Percentiles rank a stretch among this genome's conserved stretches.
phyloP scores from a whole-genome alignment of 2,329 filamentous ascomycete species.

The Diaporthe sp. region DNA sequence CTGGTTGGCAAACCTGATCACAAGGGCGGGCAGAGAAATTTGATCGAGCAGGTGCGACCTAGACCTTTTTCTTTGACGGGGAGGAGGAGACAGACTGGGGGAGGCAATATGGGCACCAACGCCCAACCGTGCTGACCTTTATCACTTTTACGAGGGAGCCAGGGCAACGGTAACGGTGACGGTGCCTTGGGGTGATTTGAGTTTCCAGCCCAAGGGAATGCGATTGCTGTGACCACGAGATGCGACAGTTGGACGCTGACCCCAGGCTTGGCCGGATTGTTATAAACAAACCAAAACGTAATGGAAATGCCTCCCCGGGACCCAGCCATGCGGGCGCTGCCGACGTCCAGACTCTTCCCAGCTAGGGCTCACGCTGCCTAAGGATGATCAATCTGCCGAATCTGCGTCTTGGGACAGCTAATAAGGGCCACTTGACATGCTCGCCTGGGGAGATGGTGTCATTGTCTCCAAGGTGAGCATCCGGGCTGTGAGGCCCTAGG shows the following conservation, averaged over 20 bases:
- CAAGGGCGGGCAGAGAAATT: constrained; percentile 21
- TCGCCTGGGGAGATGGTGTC: constrained; percentile 52
- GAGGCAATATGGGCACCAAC: neutral
- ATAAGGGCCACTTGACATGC: constrained; percentile 51
- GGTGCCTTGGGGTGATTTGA: constrained; percentile 12
- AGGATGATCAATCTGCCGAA: neutral
- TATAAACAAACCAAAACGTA: constrained; percentile 40
- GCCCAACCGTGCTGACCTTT: neutral
- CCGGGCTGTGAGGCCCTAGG: neutral
- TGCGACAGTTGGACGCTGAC: constrained; percentile 19
- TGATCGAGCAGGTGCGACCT: constrained; percentile 17
- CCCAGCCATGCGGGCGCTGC: constrained; percentile 24
- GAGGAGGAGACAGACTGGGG: neutral
- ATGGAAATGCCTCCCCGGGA: constrained; percentile 32
- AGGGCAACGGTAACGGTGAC: neutral
- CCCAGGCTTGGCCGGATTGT: constrained; percentile 14
- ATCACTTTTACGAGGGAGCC: too few relatives aligned
- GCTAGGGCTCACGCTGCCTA: neutral
- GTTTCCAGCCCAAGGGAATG: constrained; percentile 9
- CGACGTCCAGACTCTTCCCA: constrained; percentile 15
- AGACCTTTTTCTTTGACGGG: neutral
- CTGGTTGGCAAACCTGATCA: constrained; percentile 21
- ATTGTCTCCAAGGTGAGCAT: constrained; percentile 3
- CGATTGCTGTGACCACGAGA: constrained; percentile 22
- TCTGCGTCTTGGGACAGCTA: neutral